Base-by-base conservation (phyloP, 768 basidiomycete genomes). In the Cubamyces sp. region DNA sequence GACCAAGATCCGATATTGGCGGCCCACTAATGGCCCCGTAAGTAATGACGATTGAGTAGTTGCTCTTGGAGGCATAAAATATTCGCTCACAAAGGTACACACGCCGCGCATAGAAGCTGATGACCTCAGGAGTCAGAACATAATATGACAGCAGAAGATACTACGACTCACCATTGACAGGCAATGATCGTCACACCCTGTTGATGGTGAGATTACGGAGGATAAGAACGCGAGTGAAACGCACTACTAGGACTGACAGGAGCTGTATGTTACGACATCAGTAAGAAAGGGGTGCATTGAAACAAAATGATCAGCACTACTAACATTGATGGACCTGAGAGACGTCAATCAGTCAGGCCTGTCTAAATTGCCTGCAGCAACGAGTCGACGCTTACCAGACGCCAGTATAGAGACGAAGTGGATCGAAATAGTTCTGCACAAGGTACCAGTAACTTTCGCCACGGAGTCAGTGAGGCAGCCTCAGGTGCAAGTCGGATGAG, bases 91-190 rank as follows among this genome's bases (percentile, higher is more conserved):
- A 23, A 11, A 61, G 41, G 19, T 56, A 61, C 0, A 55, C 60
- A 1, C 60, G 52, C 5, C 60, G 54, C 2, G 54, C 60, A 23
- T 50, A 61, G 26, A 50, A 61, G 1, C 60, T 61, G 25, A 9
- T 50, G 4, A 40, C 21, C n/a, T 8, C 0, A 2, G 3, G 0
- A n/a, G 12, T 60, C 18, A 34, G 39, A 14, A 21, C 7, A 18
- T 3, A 7, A 3, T 19, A 16, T 19, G 6, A 16, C 5, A 1
- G 1, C 26, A 9, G 8, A n/a, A 19, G 5, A 3, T 12, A 18
- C 3, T 8, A 6, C 2, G n/a, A 42, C 57, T n/a, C 18, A 58
- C 57, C 26, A 12, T 58, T 58, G 57, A 19, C 39, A 58, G n/a
- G 42, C 6, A 19, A 51, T 28, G 48, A 58, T 58, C 37, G 40